These are phyloP conservation scores for Ceratobasidium sp. DNA, from an alignment of 1,284 basidiomycete species.

Conservation along the genomic window DNA sequence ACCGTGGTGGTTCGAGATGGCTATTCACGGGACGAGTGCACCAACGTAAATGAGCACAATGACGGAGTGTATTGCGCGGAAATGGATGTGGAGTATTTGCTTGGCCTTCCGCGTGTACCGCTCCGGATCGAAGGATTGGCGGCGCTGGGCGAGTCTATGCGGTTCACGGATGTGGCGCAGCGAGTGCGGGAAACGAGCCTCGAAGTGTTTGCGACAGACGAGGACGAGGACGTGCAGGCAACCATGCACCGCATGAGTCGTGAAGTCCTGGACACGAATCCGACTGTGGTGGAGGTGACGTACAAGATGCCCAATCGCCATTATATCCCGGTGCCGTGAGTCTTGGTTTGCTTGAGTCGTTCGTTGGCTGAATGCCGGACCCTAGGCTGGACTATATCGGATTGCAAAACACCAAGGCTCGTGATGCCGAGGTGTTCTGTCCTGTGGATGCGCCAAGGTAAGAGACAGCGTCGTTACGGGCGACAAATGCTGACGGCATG, in stretches of 20 bases:
- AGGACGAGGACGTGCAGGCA: slow-evolving; percentile 73
- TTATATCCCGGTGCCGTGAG: slow-evolving; percentile 64
- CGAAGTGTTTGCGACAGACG: slow-evolving; percentile 83
- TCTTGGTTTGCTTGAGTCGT: background rate
- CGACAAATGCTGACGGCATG: background rate
- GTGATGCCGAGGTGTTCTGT: slow-evolving; percentile 77
- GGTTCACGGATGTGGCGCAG: slow-evolving; percentile 61
- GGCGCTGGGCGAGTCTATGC: slow-evolving; percentile 64
- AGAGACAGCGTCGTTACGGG: slow-evolving; percentile 36
- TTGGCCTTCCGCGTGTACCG: slow-evolving; percentile 54
- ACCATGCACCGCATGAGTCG: slow-evolving; percentile 91
- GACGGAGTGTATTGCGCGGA: slow-evolving; percentile 56
- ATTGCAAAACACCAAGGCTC: slow-evolving; percentile 60
- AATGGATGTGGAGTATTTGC: slow-evolving; percentile 74
- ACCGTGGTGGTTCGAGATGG: slow-evolving; percentile 20
- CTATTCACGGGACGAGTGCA: slow-evolving; percentile 32
- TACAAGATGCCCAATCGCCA: slow-evolving; percentile 94
- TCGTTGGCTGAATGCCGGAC: background rate
- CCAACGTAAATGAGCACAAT: slow-evolving; percentile 33
- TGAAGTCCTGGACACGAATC: slow-evolving; percentile 71
- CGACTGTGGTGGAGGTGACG: slow-evolving; percentile 64
- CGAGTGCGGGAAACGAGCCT: slow-evolving; percentile 73
- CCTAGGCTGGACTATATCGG: slow-evolving; percentile 45
- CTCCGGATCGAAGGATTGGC: slow-evolving; percentile 56
- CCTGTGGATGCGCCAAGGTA: slow-evolving; percentile 79